These are phyloP conservation scores for Mollisiaceae sp. DNA, from an alignment of 2,329 filamentous ascomycete genomes.

Conservation along the genomic window DNA sequence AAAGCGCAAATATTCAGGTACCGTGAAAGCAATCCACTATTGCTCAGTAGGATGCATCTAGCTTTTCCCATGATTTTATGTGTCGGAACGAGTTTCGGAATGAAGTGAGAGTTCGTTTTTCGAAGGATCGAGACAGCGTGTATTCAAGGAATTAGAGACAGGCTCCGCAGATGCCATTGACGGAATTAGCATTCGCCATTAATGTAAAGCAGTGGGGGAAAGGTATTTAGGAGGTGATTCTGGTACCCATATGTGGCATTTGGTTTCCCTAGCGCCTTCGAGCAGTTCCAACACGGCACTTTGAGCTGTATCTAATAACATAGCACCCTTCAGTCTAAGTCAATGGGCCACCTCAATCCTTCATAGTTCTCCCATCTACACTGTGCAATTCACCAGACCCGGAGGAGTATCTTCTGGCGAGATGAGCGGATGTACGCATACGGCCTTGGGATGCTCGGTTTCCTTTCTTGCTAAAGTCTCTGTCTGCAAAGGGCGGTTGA, in stretches of 20 bases:
- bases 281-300: too few species aligned
- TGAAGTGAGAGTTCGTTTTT: background rate
- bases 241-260: too few species aligned
- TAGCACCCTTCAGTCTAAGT: too few species aligned
- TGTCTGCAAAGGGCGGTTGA: background rate
- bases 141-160: background rate
- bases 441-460: background rate
- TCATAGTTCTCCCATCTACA: too few species aligned
- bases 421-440: background rate
- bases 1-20: background rate
- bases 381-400: background rate
- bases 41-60: too few species aligned
- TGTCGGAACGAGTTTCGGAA: too few species aligned
- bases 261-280: too few species aligned
- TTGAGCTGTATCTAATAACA: too few species aligned
- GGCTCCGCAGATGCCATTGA: background rate
- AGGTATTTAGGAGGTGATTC: too few species aligned
- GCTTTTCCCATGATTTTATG: too few species aligned
- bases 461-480: background rate
- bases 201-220: background rate
- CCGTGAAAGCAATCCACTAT: too few species aligned
- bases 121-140: background rate
- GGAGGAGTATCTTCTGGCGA: background rate
- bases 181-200: background rate
- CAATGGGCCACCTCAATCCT: too few species aligned